Evolutionary conservation across 768 basidiomycete species (phyloP).

Genomic region (Pleurotus djamor): DNA sequence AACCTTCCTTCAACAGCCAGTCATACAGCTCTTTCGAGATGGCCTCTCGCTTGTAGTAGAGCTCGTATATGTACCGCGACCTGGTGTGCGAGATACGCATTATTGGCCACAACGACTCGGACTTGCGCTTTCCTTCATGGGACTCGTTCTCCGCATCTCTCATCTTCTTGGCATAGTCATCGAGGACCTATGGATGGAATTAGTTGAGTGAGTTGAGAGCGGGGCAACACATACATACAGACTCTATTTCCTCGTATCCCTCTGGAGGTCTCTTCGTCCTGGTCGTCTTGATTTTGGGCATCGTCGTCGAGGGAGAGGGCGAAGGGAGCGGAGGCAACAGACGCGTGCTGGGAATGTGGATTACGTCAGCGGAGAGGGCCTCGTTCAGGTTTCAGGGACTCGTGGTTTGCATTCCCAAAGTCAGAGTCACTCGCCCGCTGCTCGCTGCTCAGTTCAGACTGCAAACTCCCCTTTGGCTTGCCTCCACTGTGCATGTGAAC

Average conservation of each 20-base stretch:
- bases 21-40: slow-evolving; percentile 93
- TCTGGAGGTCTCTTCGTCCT: slow-evolving; percentile 95
- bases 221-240: slow-evolving; percentile 36
- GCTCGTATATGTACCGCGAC: slow-evolving; percentile 95
- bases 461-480: too few relatives aligned
- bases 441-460: neutral
- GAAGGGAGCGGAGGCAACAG: neutral
- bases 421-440: neutral
- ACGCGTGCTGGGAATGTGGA: neutral
- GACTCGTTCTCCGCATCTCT: slow-evolving; percentile 98
- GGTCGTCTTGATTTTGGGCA: slow-evolving; percentile 93
- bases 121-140: slow-evolving; percentile 96
- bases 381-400: neutral
- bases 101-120: slow-evolving; percentile 93
- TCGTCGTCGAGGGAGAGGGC: slow-evolving; percentile 31
- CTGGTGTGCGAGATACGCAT: slow-evolving; percentile 98
- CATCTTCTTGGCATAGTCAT: slow-evolving; percentile 99
- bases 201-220: neutral
- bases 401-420: neutral
- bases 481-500: slow-evolving; percentile 2
- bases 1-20: slow-evolving; percentile 96
- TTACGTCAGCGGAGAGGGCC: slow-evolving; percentile 16
- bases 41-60: slow-evolving; percentile 98
- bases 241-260: slow-evolving; percentile 92
- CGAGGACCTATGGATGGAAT: slow-evolving; percentile 66